Evolutionary conservation across 441 rosid species (phyloP).

Genomic region (Macaranga tanarius): DNA sequence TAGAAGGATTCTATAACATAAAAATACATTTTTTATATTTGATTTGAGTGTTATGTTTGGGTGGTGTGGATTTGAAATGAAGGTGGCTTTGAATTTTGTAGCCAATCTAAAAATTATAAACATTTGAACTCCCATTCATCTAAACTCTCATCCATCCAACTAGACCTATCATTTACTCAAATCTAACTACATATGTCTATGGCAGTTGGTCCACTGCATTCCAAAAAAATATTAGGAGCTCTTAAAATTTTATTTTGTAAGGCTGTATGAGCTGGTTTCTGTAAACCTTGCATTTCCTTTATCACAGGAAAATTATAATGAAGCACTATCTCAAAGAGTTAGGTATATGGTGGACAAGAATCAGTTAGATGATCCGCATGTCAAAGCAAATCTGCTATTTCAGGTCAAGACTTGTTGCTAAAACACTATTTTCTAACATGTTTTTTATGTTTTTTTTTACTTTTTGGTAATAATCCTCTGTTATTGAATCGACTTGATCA

Average conservation of each 20-base stretch:
- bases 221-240: neutral
- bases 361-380: slow-evolving; percentile 92
- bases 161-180: neutral
- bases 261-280: neutral
- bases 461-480: neutral
- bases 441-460: neutral
- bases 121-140: neutral
- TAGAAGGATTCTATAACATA: neutral
- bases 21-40: too few species aligned
- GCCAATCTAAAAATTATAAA: too few species aligned
- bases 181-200: neutral
- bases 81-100: too few species aligned
- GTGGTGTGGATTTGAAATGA: neutral
- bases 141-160: neutral
- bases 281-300: slow-evolving; percentile 12
- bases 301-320: slow-evolving; percentile 79
- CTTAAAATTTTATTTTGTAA: neutral
- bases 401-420: slow-evolving; percentile 46
- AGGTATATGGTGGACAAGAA: slow-evolving; percentile 68
- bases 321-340: slow-evolving; percentile 71
- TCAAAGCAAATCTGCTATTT: slow-evolving; percentile 85
- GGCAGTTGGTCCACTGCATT: neutral
- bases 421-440: slow-evolving; percentile 5
- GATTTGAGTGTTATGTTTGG: neutral
- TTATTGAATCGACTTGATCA: slow-evolving; percentile 10